Evolutionary conservation across 2,329 filamentous ascomycete genomes (phyloP), one percentile per base, ranked within the genome.

Genomic region (Magnaporthiopsis incrustans): DNA sequence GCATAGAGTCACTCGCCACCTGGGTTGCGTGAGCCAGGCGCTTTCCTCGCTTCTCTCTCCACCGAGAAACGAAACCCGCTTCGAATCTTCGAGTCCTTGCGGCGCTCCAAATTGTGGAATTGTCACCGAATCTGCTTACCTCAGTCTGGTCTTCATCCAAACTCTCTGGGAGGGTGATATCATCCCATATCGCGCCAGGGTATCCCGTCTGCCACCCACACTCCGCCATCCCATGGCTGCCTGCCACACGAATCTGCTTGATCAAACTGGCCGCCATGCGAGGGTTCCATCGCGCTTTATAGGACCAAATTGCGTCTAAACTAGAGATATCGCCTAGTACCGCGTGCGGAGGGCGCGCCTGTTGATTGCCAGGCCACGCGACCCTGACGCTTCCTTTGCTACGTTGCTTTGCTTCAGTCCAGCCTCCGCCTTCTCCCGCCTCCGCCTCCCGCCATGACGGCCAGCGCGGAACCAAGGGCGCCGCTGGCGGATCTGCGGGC

Each of bases 401-500:
- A 7, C 44, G 4, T 53, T 25, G 44, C 44, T 53, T 53, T 25
- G 44, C 44, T 53, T 8, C 44, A 22, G 44, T 22, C 44, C 6
- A 3, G 44, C 44, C 22, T 25, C 30, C 18, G 27, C 27, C 44
- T 53, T 30, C 22, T 56, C 44, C 35, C 25, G n/a, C 57, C 57
- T 25, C 53, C 15, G 25, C 57, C 57, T 18, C 25, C 44, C 44
- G 44, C 44, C 12, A 65, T 65, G 64, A 50, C 61, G 44, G 58
- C 50, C 32, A 62, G 61, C 50, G 32, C 64, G 18, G 60, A 63
- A 3, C 14, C 50, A 18, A 60, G 27, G 22, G 27, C 44, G 35
- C 61, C 64, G 58, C 57, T 53, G 61, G 58, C 60, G 22, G 61
- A 25, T 26, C 27, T 35, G 60, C 58, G 60, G 57, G 59, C 57